phyloP scores from a whole-genome alignment of 768 basidiomycete species.

The Trametes cubensis region DNA sequence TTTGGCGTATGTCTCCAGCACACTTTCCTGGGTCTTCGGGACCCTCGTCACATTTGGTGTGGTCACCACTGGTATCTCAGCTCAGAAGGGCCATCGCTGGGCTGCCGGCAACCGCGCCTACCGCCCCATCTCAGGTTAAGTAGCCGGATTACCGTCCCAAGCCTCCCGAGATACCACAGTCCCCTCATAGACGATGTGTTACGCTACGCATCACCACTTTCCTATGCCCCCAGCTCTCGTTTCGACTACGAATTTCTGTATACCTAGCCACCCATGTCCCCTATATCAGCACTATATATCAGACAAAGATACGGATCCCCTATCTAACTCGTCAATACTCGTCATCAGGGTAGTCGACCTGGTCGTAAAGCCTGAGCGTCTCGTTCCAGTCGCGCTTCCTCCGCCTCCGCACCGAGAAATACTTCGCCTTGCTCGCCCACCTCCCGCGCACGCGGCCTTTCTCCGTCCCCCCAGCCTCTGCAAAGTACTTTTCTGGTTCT shows the following conservation, averaged over 20 bases:
- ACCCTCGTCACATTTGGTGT: slow-evolving; percentile 56
- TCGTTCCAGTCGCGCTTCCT: slow-evolving; percentile 92
- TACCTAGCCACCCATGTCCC: slow-evolving; percentile 1
- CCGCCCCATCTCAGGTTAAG: slow-evolving; percentile 36
- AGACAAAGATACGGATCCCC: background rate
- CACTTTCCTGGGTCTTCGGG: slow-evolving; percentile 62
- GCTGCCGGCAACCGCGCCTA: slow-evolving; percentile 79
- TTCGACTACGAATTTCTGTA: background rate
- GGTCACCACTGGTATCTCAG: slow-evolving; percentile 62
- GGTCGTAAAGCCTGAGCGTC: slow-evolving; percentile 77
- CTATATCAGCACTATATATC: slow-evolving; percentile 2
- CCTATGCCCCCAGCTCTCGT: background rate
- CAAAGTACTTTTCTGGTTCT: slow-evolving; percentile 70
- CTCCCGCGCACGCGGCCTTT: slow-evolving; percentile 68
- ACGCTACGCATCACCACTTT: too few species aligned
- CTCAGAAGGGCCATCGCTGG: slow-evolving; percentile 66
- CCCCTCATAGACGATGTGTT: background rate
- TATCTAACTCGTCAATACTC: slow-evolving; percentile 33
- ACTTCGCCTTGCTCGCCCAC: slow-evolving; percentile 74
- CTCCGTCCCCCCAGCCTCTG: slow-evolving; percentile 58
- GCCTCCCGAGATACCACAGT: background rate
- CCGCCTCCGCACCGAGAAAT: slow-evolving; percentile 78
- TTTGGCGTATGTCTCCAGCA: slow-evolving; percentile 58
- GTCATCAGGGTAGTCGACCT: slow-evolving; percentile 78
- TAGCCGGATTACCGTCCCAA: background rate